Percentiles rank a stretch among this genome's conserved stretches.
Conservation (phyloP, 495 filamentous ascomycete genomes). For the Durotheca rogersii region DNA sequence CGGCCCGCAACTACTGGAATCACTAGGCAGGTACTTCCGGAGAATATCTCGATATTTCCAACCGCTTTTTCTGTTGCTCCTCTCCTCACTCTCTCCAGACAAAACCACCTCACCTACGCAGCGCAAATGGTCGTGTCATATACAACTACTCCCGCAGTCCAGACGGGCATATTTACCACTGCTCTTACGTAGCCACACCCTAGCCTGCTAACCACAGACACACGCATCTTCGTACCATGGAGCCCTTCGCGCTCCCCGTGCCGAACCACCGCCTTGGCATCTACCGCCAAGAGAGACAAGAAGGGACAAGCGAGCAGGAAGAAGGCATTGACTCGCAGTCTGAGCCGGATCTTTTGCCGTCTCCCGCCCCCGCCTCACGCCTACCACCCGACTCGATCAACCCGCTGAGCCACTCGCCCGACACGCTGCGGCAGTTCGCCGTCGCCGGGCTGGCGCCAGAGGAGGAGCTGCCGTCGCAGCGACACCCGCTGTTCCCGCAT, state of each 20-base stretch:
- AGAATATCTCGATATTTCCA: too few species aligned
- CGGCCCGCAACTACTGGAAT: conserved; percentile 12
- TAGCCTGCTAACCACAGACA: not conserved
- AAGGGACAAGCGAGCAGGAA: conserved; percentile 2
- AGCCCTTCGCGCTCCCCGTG: conserved; percentile 29
- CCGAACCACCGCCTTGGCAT: conserved; percentile 30
- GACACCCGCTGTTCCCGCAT: conserved; percentile 46
- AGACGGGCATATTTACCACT: too few species aligned
- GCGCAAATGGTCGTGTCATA: too few species aligned
- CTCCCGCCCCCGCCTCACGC: conserved; percentile 11
- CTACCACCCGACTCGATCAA: conserved; percentile 44
- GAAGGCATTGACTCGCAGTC: not conserved
- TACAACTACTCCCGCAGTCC: too few species aligned
- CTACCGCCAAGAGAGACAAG: conserved; percentile 15
- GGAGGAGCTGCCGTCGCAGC: conserved; percentile 39
- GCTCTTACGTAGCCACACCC: too few species aligned
- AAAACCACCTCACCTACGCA: too few species aligned
- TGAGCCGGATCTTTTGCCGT: conserved; percentile 8
- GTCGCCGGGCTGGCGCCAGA: conserved; percentile 40
- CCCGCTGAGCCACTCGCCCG: conserved; percentile 46
- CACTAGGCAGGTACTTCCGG: too few species aligned
- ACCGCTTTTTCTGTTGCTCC: too few species aligned
- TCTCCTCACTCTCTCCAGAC: too few species aligned
- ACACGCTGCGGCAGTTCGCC: conserved; percentile 43
- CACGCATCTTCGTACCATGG: conserved; percentile 25